phyloP scores from a whole-genome alignment of 2,329 filamentous ascomycete genomes.

The Fusarium citri region DNA sequence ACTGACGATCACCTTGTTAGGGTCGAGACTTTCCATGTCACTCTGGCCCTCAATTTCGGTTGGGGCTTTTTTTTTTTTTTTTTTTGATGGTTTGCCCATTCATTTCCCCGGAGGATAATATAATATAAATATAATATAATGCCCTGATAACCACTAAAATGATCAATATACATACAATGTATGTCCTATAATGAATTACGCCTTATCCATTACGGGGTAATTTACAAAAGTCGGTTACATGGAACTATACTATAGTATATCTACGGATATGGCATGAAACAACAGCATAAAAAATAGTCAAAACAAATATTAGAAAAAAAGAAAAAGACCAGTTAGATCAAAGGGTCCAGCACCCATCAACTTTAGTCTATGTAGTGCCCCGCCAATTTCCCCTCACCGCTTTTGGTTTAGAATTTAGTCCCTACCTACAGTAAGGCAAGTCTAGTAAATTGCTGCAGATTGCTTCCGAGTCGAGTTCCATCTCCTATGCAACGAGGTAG shows the following conservation, averaged over 20 bases:
- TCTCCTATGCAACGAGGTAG: background rate
- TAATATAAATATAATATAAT: conserved; percentile 3
- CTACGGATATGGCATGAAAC: background rate
- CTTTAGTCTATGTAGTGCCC: conserved; percentile 15
- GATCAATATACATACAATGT: conserved; percentile 5
- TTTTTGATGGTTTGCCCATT: conserved; percentile 18
- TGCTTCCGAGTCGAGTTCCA: background rate
- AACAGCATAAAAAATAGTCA: background rate
- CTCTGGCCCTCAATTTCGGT: too few species aligned
- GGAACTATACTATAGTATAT: background rate
- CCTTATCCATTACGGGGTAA: background rate
- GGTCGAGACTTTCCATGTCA: too few species aligned
- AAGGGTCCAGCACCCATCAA: conserved; percentile 40
- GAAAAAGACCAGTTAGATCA: conserved; percentile 37
- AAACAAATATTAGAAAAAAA: conserved; percentile 17
- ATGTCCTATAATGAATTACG: conserved; percentile 1
- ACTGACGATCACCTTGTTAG: conserved; percentile 23
- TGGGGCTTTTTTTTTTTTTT: conserved; percentile 18
- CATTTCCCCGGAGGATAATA: conserved; percentile 21
- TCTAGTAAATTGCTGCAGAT: background rate
- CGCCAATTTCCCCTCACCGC: conserved; percentile 35
- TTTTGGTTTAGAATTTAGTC: conserved; percentile 29
- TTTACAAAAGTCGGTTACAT: conserved; percentile 1
- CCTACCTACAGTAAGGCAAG: background rate
- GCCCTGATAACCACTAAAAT: conserved; percentile 11